phyloP scores from a whole-genome alignment of 768 basidiomycete genomes.

The Cyclocybe cylindracea region DNA sequence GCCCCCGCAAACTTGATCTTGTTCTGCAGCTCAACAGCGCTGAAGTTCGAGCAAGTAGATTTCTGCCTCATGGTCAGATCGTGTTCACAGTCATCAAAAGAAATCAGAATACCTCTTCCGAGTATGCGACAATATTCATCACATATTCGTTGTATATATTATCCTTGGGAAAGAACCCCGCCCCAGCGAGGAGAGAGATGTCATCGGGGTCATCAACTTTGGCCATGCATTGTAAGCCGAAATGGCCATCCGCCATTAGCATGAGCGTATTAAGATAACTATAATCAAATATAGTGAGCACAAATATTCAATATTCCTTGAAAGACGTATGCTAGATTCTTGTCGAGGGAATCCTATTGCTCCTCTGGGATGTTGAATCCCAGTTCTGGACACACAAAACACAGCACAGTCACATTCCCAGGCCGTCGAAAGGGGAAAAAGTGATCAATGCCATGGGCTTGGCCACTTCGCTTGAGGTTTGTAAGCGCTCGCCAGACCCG shows the following conservation, averaged over 20 bases:
- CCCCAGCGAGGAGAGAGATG: conserved; percentile 15
- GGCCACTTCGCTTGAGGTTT: conserved; percentile 7
- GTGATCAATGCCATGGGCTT: conserved; percentile 14
- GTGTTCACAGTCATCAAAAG: neutral
- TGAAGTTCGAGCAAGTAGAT: conserved; percentile 21
- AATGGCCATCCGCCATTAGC: conserved; percentile 20
- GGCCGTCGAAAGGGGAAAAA: conserved; percentile 7
- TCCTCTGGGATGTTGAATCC: conserved; percentile 7
- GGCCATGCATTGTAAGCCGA: conserved; percentile 14
- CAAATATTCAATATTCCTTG: neutral
- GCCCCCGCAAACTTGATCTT: conserved; percentile 22
- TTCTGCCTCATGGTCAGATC: conserved; percentile 10
- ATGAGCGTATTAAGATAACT: conserved; percentile 15
- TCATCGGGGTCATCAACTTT: conserved; percentile 22
- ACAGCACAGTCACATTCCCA: conserved; percentile 4
- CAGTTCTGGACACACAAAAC: conserved; percentile 13
- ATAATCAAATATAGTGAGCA: neutral
- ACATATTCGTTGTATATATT: conserved; percentile 14
- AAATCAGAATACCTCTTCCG: conserved; percentile 7
- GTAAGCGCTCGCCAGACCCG: conserved; percentile 10
- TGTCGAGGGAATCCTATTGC: neutral
- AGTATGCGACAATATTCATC: neutral
- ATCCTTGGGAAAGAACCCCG: conserved; percentile 14
- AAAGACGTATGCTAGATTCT: neutral
- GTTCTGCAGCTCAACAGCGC: conserved; percentile 21